Conservation (phyloP, 805 yeast species). For the Lachancea sp. region DNA sequence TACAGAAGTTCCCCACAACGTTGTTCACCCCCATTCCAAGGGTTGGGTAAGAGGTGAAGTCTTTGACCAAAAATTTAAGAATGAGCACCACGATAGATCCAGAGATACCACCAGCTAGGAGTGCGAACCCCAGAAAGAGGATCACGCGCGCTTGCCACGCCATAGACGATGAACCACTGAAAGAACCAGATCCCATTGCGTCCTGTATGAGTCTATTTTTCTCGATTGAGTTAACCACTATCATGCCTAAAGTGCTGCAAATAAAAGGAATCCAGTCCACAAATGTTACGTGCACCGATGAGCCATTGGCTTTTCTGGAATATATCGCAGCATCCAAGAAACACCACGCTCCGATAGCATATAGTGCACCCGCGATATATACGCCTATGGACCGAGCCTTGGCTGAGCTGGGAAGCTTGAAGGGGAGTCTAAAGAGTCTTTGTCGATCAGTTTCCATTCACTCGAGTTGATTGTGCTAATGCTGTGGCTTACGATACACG, state of each 20-base stretch:
- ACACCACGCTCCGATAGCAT: conserved; percentile 84
- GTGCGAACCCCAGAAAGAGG: conserved; percentile 84
- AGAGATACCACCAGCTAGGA: conserved; percentile 89
- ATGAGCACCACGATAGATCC: conserved; percentile 87
- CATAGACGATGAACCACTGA: conserved; percentile 41
- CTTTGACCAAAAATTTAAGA: conserved; percentile 73
- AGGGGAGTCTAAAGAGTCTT: conserved; percentile 59
- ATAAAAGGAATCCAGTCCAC: conserved; percentile 95
- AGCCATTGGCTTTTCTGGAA: conserved; percentile 78
- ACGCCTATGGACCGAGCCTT: conserved; percentile 68
- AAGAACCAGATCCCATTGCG: conserved; percentile 29
- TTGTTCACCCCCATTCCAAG: conserved; percentile 91
- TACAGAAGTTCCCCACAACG: conserved; percentile 68
- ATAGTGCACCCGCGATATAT: conserved; percentile 68
- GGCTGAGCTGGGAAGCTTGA: conserved; percentile 64
- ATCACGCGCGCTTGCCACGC: conserved; percentile 94
- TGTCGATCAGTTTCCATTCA: conserved; percentile 36
- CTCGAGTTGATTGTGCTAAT: not conserved
- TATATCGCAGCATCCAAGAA: conserved; percentile 84
- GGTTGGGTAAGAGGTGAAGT: conserved; percentile 71
- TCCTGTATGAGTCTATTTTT: conserved; percentile 37
- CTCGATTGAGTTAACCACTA: conserved; percentile 51
- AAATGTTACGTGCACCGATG: conserved; percentile 79
- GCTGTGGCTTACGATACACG: not conserved
- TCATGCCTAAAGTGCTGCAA: conserved; percentile 84